phyloP scores from a whole-genome alignment of 225 moss, liverwort and hornwort species.

The Polytrichum commune region DNA sequence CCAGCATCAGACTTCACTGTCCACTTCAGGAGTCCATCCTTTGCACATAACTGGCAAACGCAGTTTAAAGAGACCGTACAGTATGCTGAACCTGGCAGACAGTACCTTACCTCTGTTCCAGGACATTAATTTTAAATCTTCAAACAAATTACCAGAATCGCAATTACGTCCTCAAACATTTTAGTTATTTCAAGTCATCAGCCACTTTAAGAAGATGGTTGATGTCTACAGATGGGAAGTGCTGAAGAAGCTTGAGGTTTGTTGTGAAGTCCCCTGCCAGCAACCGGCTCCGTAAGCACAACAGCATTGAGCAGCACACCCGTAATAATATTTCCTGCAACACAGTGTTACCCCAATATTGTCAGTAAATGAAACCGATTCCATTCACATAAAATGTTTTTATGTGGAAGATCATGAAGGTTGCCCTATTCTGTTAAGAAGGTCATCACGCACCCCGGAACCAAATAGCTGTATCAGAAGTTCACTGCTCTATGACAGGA shows the following conservation, averaged over 20 bases:
- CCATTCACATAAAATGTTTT: too few relatives aligned
- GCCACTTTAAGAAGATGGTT: conserved; percentile 78
- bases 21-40: neutral
- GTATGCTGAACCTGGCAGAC: neutral
- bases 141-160: neutral
- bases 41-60: neutral
- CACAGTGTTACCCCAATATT: neutral
- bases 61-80: neutral
- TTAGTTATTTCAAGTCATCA: conserved; percentile 51
- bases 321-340: conserved; percentile 91
- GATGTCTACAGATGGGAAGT: conserved; percentile 71
- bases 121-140: neutral
- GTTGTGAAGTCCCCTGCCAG: conserved; percentile 96
- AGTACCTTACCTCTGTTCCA: neutral
- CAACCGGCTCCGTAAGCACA: conserved; percentile 80
- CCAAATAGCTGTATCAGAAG: too few relatives aligned
- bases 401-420: too few relatives aligned
- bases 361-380: too few relatives aligned
- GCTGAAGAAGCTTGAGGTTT: conserved; percentile 93
- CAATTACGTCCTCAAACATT: neutral
- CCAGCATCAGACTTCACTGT: neutral
- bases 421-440: too few relatives aligned
- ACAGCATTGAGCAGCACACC: conserved; percentile 92
- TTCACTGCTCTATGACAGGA: too few relatives aligned
- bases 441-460: too few relatives aligned